Evolutionary conservation across 108 stramenopile genomes (phyloP).

Genomic region (Cyclotella sp.): DNA sequence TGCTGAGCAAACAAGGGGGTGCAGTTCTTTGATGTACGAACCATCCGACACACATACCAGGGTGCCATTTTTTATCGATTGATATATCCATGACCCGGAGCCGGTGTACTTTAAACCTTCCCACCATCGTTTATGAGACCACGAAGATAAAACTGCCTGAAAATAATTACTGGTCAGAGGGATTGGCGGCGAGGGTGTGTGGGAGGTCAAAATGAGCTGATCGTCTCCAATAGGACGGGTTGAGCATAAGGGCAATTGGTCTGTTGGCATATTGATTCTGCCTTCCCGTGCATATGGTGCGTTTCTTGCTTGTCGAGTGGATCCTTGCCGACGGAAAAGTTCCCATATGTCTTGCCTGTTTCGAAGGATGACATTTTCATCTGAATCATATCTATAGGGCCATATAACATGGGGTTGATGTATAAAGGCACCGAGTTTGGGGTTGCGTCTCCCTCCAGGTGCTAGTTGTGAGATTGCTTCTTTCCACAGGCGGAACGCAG

Average conservation of each 20-base stretch:
- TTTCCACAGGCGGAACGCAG: constrained; percentile 1
- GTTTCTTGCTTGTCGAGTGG: too few relatives aligned
- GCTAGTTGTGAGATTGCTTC: neutral
- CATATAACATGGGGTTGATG: neutral
- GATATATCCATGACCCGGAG: neutral
- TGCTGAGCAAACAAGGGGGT: constrained; percentile 1
- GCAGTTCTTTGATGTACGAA: constrained; percentile 16
- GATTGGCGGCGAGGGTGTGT: too few relatives aligned
- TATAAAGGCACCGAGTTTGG: neutral
- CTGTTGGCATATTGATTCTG: too few relatives aligned
- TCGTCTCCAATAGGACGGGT: too few relatives aligned
- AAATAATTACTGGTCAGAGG: too few relatives aligned
- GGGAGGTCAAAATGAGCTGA: too few relatives aligned
- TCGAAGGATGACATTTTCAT: too few relatives aligned
- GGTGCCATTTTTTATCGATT: neutral
- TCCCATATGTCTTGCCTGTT: too few relatives aligned
- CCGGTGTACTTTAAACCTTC: neutral
- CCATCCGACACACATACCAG: neutral
- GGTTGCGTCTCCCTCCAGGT: neutral
- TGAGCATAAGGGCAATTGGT: too few relatives aligned
- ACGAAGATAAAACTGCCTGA: constrained; percentile 5
- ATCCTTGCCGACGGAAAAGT: too few relatives aligned
- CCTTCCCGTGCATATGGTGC: too few relatives aligned
- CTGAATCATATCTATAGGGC: neutral
- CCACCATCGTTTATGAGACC: constrained; percentile 20